These are phyloP conservation scores for Helianthus tuberosus DNA, from an alignment of 129 eudicot genomes.

Conservation along the genomic window DNA sequence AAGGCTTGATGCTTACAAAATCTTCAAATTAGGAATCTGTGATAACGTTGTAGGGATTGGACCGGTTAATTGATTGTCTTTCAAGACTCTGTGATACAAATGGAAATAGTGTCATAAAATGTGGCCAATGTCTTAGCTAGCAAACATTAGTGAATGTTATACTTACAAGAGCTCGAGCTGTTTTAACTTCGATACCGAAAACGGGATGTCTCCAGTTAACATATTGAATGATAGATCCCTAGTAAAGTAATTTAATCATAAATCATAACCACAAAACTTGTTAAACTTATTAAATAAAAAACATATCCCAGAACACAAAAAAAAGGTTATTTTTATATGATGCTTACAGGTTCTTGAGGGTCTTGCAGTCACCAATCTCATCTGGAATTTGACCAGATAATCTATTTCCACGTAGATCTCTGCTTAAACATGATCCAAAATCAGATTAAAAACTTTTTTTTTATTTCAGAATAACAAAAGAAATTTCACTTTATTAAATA, in stretches of 20 bases:
- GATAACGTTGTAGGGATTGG: constrained; percentile 98
- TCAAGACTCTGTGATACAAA: constrained; percentile 59
- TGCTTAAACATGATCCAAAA: constrained; percentile 33
- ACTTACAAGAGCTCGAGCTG: constrained; percentile 81
- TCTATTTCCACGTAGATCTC: constrained; percentile 82
- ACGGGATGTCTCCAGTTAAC: constrained; percentile 87
- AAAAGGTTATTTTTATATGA: not conserved
- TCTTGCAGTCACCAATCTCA: constrained; percentile 90
- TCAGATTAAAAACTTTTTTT: not conserved
- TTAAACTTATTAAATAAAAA: not conserved
- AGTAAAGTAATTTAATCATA: not conserved
- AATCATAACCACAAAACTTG: not conserved
- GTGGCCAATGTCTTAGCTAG: not conserved
- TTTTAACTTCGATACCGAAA: constrained; percentile 89
- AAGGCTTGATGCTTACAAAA: constrained; percentile 53
- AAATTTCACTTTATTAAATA: not conserved
- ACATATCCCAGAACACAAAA: not conserved
- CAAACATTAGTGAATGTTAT: not conserved
- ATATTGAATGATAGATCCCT: constrained; percentile 96
- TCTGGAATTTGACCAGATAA: constrained; percentile 97
- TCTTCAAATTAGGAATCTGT: constrained; percentile 89
- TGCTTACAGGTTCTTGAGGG: constrained; percentile 72
- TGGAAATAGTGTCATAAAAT: not conserved
- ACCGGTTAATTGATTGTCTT: constrained; percentile 82
- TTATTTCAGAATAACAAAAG: not conserved